phyloP scores from a whole-genome alignment of 371 early-diverging fungal genomes.

The Lichtheimia ornata region DNA sequence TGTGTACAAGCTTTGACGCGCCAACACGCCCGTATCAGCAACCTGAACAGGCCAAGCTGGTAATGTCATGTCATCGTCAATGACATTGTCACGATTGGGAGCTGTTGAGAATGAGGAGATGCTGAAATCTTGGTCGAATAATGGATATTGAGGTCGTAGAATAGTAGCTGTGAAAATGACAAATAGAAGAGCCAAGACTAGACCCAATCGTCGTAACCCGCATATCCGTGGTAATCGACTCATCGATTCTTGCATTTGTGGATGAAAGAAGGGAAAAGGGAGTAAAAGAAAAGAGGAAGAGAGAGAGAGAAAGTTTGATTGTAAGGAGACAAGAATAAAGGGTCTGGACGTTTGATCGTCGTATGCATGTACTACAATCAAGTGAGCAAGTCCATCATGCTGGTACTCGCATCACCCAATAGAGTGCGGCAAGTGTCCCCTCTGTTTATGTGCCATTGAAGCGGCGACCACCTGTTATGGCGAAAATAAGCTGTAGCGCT shows the following conservation, averaged over 20 bases:
- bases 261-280: not conserved
- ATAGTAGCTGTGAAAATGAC: not conserved
- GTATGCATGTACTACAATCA: too few relatives aligned
- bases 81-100: not conserved
- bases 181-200: not conserved
- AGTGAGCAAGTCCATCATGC: too few relatives aligned
- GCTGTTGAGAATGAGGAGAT: not conserved
- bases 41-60: conserved; percentile 2
- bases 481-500: too few relatives aligned
- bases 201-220: not conserved
- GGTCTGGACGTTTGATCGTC: not conserved
- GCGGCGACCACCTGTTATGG: too few relatives aligned
- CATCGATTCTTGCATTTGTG: not conserved
- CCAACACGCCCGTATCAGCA: not conserved
- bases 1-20: conserved; percentile 34
- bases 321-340: not conserved
- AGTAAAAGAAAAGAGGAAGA: not conserved
- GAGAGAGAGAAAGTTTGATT: not conserved
- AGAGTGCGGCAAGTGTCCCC: too few relatives aligned
- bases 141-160: conserved; percentile 2
- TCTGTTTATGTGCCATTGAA: too few relatives aligned
- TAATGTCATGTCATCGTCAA: not conserved
- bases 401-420: too few relatives aligned
- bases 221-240: conserved; percentile 7
- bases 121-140: not conserved